Conservation (phyloP, 2,329 filamentous ascomycete genomes). For the Epichloe bromicola region DNA sequence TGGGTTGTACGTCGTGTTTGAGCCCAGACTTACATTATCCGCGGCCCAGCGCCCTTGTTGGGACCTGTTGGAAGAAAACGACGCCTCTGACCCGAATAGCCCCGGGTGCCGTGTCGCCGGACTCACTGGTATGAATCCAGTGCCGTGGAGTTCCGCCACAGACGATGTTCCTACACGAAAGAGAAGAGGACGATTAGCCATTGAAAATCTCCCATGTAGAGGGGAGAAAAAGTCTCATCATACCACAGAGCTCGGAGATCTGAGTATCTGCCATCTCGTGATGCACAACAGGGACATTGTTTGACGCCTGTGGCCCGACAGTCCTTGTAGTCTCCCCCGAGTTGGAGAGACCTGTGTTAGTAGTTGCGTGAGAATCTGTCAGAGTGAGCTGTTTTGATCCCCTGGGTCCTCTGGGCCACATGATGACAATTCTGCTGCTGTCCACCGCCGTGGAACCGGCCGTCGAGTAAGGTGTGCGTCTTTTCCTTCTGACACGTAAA, state of each 20-base stretch:
- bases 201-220: background rate
- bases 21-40: background rate
- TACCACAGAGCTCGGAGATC: slow-evolving; percentile 36
- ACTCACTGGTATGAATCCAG: slow-evolving; percentile 8
- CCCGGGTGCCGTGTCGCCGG: background rate
- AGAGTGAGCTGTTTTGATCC: slow-evolving; percentile 23
- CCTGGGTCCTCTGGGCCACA: slow-evolving; percentile 37
- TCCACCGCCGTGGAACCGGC: slow-evolving; percentile 32
- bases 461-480: slow-evolving; percentile 15
- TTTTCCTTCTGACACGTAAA: slow-evolving; percentile 37
- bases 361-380: background rate
- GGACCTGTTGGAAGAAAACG: background rate
- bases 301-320: background rate
- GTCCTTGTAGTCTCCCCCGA: background rate
- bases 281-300: background rate
- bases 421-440: slow-evolving; percentile 32
- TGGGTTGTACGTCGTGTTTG: background rate
- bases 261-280: slow-evolving; percentile 31
- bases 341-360: slow-evolving; percentile 5
- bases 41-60: background rate
- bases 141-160: slow-evolving; percentile 32
- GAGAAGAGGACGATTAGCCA: background rate
- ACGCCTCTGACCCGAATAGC: background rate
- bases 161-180: slow-evolving; percentile 28
- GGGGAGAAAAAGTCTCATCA: background rate